phyloP scores from a whole-genome alignment of 2,329 filamentous ascomycete species.

The Chaetomium sp. region DNA sequence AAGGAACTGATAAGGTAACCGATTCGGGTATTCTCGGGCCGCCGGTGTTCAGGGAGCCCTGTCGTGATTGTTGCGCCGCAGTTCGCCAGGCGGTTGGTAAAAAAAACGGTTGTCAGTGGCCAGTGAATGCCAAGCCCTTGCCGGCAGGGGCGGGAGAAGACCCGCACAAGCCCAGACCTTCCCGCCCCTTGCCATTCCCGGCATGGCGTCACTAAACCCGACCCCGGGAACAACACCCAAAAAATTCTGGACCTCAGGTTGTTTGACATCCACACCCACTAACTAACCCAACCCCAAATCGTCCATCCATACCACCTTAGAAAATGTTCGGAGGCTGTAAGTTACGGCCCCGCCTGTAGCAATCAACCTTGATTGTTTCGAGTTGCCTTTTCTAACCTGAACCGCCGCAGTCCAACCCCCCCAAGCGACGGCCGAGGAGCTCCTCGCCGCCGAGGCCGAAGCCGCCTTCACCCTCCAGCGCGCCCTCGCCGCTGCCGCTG shows the following conservation, averaged over 20 bases:
- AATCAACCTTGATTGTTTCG: not conserved
- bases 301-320: not conserved
- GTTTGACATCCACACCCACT: conserved; percentile 9
- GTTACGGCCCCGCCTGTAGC: conserved; percentile 33
- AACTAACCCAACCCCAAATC: conserved; percentile 4
- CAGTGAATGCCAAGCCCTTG: conserved; percentile 13
- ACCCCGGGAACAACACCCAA: not conserved
- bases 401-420: conserved; percentile 63
- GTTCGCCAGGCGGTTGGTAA: not conserved
- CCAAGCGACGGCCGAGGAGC: conserved; percentile 69
- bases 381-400: not conserved
- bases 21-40: conserved; percentile 38
- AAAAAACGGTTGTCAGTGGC: conserved; percentile 3
- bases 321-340: conserved; percentile 67
- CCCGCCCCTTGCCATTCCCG: conserved; percentile 15
- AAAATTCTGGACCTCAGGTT: conserved; percentile 16
- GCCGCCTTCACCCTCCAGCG: conserved; percentile 68
- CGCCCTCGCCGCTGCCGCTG: conserved; percentile 64
- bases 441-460: conserved; percentile 68
- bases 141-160: not conserved
- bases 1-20: conserved; percentile 10
- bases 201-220: conserved; percentile 26
- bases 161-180: conserved; percentile 9
- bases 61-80: conserved; percentile 6
- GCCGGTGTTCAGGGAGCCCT: conserved; percentile 8